phyloP scores from a whole-genome alignment of 768 basidiomycete species.

The Hebeloma cylindrosporum region DNA sequence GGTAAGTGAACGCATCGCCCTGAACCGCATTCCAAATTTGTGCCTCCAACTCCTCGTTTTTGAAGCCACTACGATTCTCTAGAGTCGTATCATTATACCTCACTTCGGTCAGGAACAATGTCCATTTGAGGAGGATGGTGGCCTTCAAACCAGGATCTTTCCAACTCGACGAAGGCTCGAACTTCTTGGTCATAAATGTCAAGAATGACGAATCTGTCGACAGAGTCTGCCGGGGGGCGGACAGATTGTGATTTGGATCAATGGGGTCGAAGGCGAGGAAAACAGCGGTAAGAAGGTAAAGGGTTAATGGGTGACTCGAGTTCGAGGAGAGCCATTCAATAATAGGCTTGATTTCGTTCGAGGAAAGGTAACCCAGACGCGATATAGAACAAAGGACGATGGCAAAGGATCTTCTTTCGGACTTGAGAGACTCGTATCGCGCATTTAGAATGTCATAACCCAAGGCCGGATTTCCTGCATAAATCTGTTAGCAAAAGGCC shows the following conservation, averaged over 20 bases:
- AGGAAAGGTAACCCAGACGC: constrained; percentile 58
- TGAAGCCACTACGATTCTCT: constrained; percentile 64
- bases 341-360: constrained; percentile 58
- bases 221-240: constrained; percentile 44
- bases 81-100: constrained; percentile 67
- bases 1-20: constrained; percentile 76
- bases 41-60: constrained; percentile 76
- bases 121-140: constrained; percentile 80
- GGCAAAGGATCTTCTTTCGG: constrained; percentile 69
- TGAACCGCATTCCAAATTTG: constrained; percentile 84
- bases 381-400: constrained; percentile 62
- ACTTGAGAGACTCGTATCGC: constrained; percentile 70
- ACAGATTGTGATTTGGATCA: constrained; percentile 48
- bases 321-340: constrained; percentile 72
- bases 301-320: constrained; percentile 66
- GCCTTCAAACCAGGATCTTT: constrained; percentile 71
- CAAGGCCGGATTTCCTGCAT: constrained; percentile 47
- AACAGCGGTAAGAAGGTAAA: constrained; percentile 65
- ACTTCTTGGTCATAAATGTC: constrained; percentile 57
- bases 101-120: constrained; percentile 77
- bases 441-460: constrained; percentile 68
- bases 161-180: constrained; percentile 58
- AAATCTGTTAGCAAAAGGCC: background rate
- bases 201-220: constrained; percentile 48
- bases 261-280: constrained; percentile 68